Percentiles rank a stretch among this genome's conserved stretches.
Conservation (phyloP, 2,329 filamentous ascomycete genomes). For the Neophaeococcomyces aloes region DNA sequence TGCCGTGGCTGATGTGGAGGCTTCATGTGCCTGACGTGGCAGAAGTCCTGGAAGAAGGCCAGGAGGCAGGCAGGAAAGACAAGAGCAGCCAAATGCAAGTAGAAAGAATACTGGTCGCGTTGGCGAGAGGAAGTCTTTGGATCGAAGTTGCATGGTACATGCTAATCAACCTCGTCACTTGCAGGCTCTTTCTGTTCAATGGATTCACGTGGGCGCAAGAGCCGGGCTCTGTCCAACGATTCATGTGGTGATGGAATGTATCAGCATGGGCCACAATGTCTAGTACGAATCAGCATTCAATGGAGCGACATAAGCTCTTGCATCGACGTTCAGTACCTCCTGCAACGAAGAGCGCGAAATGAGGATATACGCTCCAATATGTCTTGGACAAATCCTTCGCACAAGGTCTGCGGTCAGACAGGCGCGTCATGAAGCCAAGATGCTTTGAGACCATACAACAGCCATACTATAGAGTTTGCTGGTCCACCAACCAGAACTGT, state of each 20-base stretch:
- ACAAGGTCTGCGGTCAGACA: background rate
- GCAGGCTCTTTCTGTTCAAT: conserved; percentile 46
- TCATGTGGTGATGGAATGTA: conserved; percentile 42
- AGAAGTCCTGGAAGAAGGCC: conserved; percentile 2
- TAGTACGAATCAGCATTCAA: background rate
- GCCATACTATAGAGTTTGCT: background rate
- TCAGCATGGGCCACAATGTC: too few species aligned
- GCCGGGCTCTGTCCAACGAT: conserved; percentile 47
- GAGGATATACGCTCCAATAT: background rate
- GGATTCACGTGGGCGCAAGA: conserved; percentile 50
- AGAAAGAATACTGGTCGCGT: conserved; percentile 21
- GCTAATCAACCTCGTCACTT: conserved; percentile 41
- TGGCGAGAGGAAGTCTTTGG: conserved; percentile 26
- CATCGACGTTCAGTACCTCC: background rate
- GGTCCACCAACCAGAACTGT: background rate
- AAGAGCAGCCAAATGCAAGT: background rate
- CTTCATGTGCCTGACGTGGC: conserved; percentile 50
- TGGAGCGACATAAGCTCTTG: background rate
- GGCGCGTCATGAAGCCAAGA: background rate
- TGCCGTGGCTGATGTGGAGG: conserved; percentile 90
- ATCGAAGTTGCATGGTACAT: conserved; percentile 50
- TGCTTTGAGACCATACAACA: background rate
- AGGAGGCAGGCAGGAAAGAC: conserved; percentile 4
- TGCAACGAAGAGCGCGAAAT: background rate
- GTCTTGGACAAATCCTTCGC: too few species aligned